phyloP scores from a whole-genome alignment of 352 stramenopile species.

The Halophytophthora batemanensis region DNA sequence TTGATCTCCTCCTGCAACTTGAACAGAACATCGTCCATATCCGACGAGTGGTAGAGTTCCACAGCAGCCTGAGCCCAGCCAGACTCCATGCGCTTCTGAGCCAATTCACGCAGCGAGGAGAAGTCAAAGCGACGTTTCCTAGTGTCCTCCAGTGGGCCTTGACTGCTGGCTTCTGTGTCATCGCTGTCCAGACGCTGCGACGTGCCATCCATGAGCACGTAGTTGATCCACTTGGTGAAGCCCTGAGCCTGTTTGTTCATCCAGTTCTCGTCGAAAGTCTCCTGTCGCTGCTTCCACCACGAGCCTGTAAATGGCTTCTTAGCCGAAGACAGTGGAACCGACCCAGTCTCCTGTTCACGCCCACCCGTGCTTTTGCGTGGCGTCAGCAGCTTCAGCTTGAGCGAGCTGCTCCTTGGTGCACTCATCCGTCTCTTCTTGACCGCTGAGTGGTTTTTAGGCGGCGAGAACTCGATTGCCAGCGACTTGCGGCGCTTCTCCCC shows the following conservation, averaged over 20 bases:
- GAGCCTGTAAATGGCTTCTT: slow-evolving; percentile 38
- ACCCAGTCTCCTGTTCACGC: background rate
- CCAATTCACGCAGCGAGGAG: slow-evolving; percentile 64
- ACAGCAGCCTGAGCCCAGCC: slow-evolving; percentile 53
- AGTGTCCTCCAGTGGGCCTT: slow-evolving; percentile 8
- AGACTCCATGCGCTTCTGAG: slow-evolving; percentile 70
- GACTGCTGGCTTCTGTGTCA: slow-evolving; percentile 14
- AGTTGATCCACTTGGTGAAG: slow-evolving; percentile 89
- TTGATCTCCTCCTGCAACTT: slow-evolving; percentile 72
- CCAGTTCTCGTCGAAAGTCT: slow-evolving; percentile 74
- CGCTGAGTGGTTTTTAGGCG: slow-evolving; percentile 28
- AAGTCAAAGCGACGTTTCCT: slow-evolving; percentile 44
- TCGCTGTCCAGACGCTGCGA: slow-evolving; percentile 27
- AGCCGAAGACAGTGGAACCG: background rate
- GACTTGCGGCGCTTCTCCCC: slow-evolving; percentile 34
- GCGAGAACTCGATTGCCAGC: slow-evolving; percentile 42
- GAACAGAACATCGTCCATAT: slow-evolving; percentile 55
- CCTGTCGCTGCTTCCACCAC: slow-evolving; percentile 74
- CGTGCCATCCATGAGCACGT: slow-evolving; percentile 65
- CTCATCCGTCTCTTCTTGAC: slow-evolving; percentile 25
- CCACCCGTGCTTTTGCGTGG: slow-evolving; percentile 10
- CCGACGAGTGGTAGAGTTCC: slow-evolving; percentile 54
- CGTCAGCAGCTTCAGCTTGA: slow-evolving; percentile 2
- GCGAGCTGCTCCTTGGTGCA: slow-evolving; percentile 8
- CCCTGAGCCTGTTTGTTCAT: slow-evolving; percentile 76